Percentiles rank a stretch among this genome's conserved stretches.
phyloP scores from a whole-genome alignment of 1,284 basidiomycete genomes.

The Naganishia cerealis region DNA sequence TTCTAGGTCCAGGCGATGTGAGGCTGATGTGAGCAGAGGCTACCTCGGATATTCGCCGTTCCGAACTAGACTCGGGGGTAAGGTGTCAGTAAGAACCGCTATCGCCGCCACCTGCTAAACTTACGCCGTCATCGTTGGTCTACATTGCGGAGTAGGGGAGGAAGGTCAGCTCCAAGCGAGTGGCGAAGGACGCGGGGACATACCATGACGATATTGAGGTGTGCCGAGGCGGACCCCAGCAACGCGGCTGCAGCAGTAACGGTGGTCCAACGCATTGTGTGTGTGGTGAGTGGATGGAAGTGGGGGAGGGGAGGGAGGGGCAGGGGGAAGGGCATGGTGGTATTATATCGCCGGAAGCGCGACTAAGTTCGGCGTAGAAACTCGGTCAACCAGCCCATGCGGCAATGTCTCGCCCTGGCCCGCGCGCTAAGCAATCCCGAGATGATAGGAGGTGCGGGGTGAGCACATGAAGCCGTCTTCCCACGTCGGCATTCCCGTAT shows the following conservation, averaged over 20 bases:
- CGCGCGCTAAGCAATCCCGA: not conserved
- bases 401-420: not conserved
- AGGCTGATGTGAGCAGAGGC: not conserved
- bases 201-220: slow-evolving; percentile 28
- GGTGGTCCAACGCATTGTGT: slow-evolving; percentile 13
- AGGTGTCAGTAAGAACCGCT: not conserved
- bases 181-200: not conserved
- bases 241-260: slow-evolving; percentile 13
- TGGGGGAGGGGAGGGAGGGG: not conserved
- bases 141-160: not conserved
- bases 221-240: slow-evolving; percentile 10
- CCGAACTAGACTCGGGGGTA: slow-evolving; percentile 1
- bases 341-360: not conserved
- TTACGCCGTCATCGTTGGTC: slow-evolving; percentile 28
- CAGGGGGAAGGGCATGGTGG: not conserved
- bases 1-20: not conserved
- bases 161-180: not conserved
- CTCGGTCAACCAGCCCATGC: not conserved
- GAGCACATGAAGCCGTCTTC: too few relatives aligned
- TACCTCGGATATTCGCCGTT: slow-evolving; percentile 16
- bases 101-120: not conserved
- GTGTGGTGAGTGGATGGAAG: not conserved
- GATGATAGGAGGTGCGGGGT: not conserved
- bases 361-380: not conserved
- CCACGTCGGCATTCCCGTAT: too few relatives aligned